phyloP scores from a whole-genome alignment of 768 basidiomycete genomes.

The Epithele typhae region DNA sequence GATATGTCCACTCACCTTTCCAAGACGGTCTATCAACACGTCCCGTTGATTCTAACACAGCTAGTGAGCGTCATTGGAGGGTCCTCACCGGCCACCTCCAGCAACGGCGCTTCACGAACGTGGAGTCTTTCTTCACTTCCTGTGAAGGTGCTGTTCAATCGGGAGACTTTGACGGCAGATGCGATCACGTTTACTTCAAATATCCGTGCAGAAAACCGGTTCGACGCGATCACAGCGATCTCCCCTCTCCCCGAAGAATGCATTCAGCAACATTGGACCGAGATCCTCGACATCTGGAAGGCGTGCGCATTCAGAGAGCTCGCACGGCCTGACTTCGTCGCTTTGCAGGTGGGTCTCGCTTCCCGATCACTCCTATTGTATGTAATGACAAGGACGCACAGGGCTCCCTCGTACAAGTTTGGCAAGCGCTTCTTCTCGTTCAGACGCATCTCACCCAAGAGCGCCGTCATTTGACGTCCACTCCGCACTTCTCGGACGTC shows the following conservation, averaged over 20 bases:
- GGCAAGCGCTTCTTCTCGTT: constrained; percentile 55
- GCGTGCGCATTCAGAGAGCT: constrained; percentile 2
- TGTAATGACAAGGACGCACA: no score
- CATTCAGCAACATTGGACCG: constrained; percentile 34
- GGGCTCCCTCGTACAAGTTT: constrained; percentile 39
- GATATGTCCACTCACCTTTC: constrained; percentile 32
- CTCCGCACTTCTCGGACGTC: constrained; percentile 30
- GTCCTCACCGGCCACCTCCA: constrained; percentile 1
- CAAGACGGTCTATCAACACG: constrained; percentile 22
- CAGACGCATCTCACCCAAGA: constrained; percentile 41
- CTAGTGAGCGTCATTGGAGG: constrained; percentile 31
- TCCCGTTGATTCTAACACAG: constrained; percentile 33
- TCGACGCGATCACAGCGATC: constrained; percentile 23
- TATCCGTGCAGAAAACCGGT: constrained; percentile 21
- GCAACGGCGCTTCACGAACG: background rate
- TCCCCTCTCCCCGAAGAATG: constrained; percentile 35
- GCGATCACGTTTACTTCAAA: constrained; percentile 25
- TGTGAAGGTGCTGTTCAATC: constrained; percentile 38
- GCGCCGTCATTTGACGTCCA: constrained; percentile 31
- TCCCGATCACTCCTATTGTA: no score
- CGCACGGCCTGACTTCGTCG: constrained; percentile 3
- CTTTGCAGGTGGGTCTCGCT: constrained; percentile 3
- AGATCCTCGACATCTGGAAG: constrained; percentile 31
- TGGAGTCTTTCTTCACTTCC: constrained; percentile 1
- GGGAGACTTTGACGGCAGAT: constrained; percentile 31